Conservation (phyloP, 139 green algal species). For the Chlorella sorokiniana region DNA sequence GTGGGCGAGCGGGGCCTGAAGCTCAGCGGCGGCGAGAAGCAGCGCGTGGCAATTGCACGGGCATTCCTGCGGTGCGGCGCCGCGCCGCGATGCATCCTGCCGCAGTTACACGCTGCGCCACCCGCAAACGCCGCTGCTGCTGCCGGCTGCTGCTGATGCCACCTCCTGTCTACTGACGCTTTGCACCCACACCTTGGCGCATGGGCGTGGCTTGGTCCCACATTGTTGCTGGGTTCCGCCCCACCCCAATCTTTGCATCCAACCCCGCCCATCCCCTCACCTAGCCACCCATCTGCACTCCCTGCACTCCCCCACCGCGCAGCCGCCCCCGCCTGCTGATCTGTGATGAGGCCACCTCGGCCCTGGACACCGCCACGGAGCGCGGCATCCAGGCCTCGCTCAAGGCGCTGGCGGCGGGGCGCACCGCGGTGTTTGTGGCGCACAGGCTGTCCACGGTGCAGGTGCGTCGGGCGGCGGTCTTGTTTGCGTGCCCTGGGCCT, state of each 20-base stretch:
- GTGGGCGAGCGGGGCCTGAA: slow-evolving; percentile 90
- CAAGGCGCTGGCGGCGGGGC: slow-evolving; percentile 52
- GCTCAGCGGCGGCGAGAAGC: slow-evolving; percentile 94
- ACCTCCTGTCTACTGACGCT: too few species aligned
- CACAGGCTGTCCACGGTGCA: slow-evolving; percentile 88
- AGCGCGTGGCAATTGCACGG: slow-evolving; percentile 93
- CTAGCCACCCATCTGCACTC: too few species aligned
- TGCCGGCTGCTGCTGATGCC: too few species aligned
- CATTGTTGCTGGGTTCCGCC: too few species aligned
- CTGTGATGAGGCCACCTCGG: slow-evolving; percentile 89
- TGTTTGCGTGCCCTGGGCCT: background rate
- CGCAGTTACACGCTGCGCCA: too few species aligned
- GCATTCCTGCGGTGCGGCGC: slow-evolving; percentile 66
- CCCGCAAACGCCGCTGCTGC: too few species aligned
- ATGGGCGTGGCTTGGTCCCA: background rate
- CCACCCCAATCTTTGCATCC: background rate
- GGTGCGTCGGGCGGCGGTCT: background rate
- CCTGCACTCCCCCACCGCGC: too few species aligned
- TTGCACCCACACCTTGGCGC: too few species aligned
- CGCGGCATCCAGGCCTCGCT: slow-evolving; percentile 76
- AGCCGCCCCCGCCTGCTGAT: slow-evolving; percentile 78
- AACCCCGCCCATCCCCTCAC: background rate
- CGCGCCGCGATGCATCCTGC: background rate
- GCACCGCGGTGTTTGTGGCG: slow-evolving; percentile 93
- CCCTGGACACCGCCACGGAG: slow-evolving; percentile 89